Evolutionary conservation across 257 asterid species (phyloP).

Genomic region (Solanum sitiens): DNA sequence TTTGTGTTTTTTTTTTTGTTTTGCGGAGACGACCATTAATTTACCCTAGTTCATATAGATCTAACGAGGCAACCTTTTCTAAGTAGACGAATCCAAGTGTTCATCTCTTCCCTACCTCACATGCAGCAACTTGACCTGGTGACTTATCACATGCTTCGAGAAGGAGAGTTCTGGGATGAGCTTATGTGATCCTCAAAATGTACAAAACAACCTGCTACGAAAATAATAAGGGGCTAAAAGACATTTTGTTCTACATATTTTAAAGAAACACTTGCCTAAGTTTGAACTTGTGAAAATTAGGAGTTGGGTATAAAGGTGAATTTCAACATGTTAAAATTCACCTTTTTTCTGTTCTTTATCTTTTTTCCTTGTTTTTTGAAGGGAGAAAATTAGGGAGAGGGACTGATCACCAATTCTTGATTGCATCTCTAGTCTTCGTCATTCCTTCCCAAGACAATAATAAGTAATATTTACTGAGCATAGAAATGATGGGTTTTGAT

Average conservation of each 20-base stretch:
- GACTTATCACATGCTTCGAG: background rate
- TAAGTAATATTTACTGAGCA: background rate
- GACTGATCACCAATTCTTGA: background rate
- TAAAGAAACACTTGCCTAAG: background rate
- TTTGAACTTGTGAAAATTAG: background rate
- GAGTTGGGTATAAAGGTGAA: background rate
- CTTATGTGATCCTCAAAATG: background rate
- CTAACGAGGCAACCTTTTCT: background rate
- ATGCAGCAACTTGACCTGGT: background rate
- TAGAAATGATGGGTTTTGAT: background rate
- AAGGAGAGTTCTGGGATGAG: background rate
- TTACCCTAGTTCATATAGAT: background rate
- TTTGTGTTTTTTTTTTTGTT: background rate
- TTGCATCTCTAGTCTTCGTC: background rate
- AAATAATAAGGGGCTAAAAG: background rate
- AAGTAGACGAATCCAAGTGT: background rate
- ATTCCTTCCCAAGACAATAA: background rate
- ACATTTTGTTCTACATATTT: background rate
- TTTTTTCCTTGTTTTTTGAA: background rate
- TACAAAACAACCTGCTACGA: background rate
- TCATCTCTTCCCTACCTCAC: background rate
- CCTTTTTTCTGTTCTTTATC: background rate
- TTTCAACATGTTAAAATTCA: background rate
- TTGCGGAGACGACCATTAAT: background rate
- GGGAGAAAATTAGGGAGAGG: background rate